These are phyloP conservation scores for Colletotrichum melonis DNA, from an alignment of 2,329 filamentous ascomycete species.

Conservation along the genomic window DNA sequence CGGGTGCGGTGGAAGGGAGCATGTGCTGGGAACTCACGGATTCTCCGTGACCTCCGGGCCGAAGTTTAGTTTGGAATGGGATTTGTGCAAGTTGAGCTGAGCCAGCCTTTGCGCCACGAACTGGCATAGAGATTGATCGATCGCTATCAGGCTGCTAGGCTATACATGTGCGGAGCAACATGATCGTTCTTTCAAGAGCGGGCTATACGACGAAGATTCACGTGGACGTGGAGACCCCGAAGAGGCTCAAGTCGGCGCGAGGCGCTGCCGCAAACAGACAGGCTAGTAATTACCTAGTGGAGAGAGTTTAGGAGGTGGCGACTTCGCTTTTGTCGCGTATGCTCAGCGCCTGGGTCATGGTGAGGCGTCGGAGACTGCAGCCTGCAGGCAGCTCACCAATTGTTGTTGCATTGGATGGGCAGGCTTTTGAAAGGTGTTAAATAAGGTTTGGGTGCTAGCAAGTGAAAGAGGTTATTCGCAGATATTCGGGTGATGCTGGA, in stretches of 20 bases:
- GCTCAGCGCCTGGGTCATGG: neutral
- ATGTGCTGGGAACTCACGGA: neutral
- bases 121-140: conserved; percentile 2
- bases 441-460: neutral
- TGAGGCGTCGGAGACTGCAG: neutral
- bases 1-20: conserved; percentile 12
- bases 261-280: conserved; percentile 8
- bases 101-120: conserved; percentile 1
- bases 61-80: neutral
- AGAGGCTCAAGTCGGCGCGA: conserved; percentile 1
- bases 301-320: conserved; percentile 8
- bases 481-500: neutral
- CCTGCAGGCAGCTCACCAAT: neutral
- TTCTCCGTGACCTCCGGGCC: neutral
- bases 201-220: conserved; percentile 10
- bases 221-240: conserved; percentile 15
- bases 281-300: neutral
- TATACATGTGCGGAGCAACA: neutral
- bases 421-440: neutral
- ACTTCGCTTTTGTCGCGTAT: neutral
- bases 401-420: neutral
- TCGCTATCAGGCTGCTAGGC: neutral
- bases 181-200: neutral
- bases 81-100: conserved; percentile 2
- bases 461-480: neutral